These are phyloP conservation scores for Hemileia vastatrix DNA, from an alignment of 1,284 basidiomycete species.

Conservation along the genomic window DNA sequence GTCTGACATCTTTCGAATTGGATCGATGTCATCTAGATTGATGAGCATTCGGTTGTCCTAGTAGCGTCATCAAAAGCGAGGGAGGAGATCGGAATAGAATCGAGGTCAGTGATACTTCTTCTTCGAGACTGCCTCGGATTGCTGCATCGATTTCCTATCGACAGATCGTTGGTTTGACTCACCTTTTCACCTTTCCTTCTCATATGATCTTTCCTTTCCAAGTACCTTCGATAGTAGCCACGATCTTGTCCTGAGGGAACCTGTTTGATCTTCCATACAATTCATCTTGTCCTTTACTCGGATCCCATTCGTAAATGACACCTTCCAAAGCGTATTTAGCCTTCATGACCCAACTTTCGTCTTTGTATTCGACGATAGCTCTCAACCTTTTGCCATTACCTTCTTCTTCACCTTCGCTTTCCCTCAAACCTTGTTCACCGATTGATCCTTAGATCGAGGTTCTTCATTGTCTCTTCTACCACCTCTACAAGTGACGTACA, in stretches of 20 bases:
- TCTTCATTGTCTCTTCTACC: slow-evolving; percentile 37
- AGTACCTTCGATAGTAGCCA: slow-evolving; percentile 74
- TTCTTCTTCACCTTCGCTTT: slow-evolving; percentile 46
- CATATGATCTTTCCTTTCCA: slow-evolving; percentile 78
- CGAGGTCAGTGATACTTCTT: background rate
- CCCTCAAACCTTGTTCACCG: slow-evolving; percentile 35
- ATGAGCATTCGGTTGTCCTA: slow-evolving; percentile 62
- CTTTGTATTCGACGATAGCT: slow-evolving; percentile 85
- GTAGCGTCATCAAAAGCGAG: slow-evolving; percentile 27
- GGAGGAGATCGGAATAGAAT: slow-evolving; percentile 32
- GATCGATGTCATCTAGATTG: slow-evolving; percentile 62
- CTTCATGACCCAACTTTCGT: slow-evolving; percentile 89
- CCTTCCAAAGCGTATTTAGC: slow-evolving; percentile 82
- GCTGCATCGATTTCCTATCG: slow-evolving; percentile 10
- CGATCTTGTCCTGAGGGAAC: slow-evolving; percentile 69
- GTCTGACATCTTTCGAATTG: slow-evolving; percentile 78
- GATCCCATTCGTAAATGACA: slow-evolving; percentile 68
- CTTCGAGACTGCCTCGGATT: background rate
- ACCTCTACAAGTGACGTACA: slow-evolving; percentile 69
- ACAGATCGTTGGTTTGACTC: slow-evolving; percentile 30
- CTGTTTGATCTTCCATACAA: slow-evolving; percentile 77
- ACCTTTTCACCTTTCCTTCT: slow-evolving; percentile 58
- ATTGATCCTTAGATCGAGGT: slow-evolving; percentile 31
- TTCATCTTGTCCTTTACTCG: slow-evolving; percentile 53
- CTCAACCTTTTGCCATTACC: slow-evolving; percentile 58